Base-by-base conservation (phyloP, 2,329 filamentous ascomycete species). In the Dichotomopilus funicola region DNA sequence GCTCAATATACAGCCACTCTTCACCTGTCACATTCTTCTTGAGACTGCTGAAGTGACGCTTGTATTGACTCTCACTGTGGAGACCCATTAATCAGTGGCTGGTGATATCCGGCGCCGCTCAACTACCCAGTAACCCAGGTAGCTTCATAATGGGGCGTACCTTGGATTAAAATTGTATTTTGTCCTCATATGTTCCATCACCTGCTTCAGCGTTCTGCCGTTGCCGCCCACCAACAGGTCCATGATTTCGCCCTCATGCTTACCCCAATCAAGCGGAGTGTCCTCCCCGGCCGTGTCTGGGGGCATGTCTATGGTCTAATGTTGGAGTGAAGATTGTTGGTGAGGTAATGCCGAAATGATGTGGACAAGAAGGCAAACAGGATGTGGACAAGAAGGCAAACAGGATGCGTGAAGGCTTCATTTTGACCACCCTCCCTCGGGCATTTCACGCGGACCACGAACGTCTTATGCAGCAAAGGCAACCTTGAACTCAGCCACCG, bases 21-120 rank as follows among this genome's bases (percentile, higher is more conserved):
- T 51, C 48, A 6, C 9, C 27, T 11, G 37, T 51, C 1, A 55
- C 19, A 27, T 27, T 9, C 4, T 55, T 51, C 11, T 55, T 55
- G 34, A 51, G 42, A n/a, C 43, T 10, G 2, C 2, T 4, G 34
- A 51, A 52, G 42, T 42, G 54, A 12, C 38, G 13, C 43, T 55
- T 55, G 49, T 55, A 55, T 35, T 55, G 54, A 12, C 48, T 42
- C 5, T 42, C 54, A 6, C 54, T 55, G 9, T 55, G 9, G 37
- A 12, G 8, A 27, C 19, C n/a, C 12, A 45, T 19, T 31, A 6
- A 13, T 48, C 8, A 48, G 34, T 13, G 9, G 5, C 19, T 36
- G 12, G 4, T 6, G 19, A 48, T 27, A 8, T 27, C 5, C 8
- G 27, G 6, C 35, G 12, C 33, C 3, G 13, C 13, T 12, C n/a